These are phyloP conservation scores for Didymella arachidicola DNA, from an alignment of 2,329 filamentous ascomycete genomes.

Conservation along the genomic window DNA sequence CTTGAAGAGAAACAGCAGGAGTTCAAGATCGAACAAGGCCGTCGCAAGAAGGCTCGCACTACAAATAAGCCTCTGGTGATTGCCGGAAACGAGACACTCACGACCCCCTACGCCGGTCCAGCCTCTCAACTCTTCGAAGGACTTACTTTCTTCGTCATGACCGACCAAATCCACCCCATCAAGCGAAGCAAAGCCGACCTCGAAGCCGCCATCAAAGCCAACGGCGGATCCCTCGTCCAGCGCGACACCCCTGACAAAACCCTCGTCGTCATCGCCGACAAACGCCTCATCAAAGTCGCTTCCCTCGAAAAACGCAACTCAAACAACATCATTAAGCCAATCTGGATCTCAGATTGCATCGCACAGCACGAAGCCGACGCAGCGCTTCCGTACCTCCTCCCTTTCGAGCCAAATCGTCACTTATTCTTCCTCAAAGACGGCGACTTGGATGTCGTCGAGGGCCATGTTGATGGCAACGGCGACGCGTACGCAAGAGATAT, in stretches of 20 bases:
- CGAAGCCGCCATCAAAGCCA: constrained; percentile 80
- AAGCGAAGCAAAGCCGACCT: constrained; percentile 82
- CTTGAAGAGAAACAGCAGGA: constrained; percentile 71
- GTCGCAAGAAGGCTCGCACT: constrained; percentile 69
- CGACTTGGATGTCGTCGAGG: constrained; percentile 62
- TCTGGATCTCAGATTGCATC: constrained; percentile 86
- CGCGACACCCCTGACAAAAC: constrained; percentile 67
- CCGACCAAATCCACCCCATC: constrained; percentile 71
- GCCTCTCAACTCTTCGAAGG: constrained; percentile 75
- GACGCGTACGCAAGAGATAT: constrained; percentile 84
- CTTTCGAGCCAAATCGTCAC: constrained; percentile 71
- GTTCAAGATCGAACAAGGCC: constrained; percentile 72
- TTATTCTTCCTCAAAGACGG: constrained; percentile 73
- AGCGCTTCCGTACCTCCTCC: constrained; percentile 65
- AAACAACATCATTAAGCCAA: constrained; percentile 76
- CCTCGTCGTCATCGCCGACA: constrained; percentile 80
- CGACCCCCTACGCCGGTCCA: constrained; percentile 63
- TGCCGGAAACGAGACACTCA: constrained; percentile 66
- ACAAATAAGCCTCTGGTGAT: constrained; percentile 75
- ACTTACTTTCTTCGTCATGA: constrained; percentile 82
- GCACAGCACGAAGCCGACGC: constrained; percentile 64
- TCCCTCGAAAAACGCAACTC: constrained; percentile 77
- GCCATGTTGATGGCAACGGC: constrained; percentile 76
- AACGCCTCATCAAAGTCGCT: constrained; percentile 80
- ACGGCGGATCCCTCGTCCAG: constrained; percentile 83